Base-by-base conservation (phyloP, 2,329 filamentous ascomycete species). In the Penicillium corylophilum region DNA sequence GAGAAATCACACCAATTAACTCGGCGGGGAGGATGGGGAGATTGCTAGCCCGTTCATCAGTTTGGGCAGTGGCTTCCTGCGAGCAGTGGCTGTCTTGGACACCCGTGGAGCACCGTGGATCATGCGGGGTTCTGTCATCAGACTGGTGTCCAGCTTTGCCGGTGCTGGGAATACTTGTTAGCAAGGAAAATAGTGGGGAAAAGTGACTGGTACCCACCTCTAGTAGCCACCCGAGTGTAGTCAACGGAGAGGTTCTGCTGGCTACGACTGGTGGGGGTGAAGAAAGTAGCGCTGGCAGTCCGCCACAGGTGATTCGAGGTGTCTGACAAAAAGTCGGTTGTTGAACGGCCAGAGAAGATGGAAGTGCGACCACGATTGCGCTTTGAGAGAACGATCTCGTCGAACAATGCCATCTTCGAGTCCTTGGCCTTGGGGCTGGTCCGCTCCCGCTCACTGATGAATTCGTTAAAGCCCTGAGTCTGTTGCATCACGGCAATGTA, bases 81-180 rank as follows among this genome's bases (percentile, higher is more conserved):
- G 69, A 26, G 71, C 71, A 51, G 66, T 74, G 60, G 69, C 66
- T 46, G 69, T 66, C 59, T 74, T 75, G 24, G 79, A 77, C 15
- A 83, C 76, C 51, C 82, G 74, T 24, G 91, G 91, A n/a, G 91
- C 85, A 31, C 92, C 92, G 69, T 95, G 90, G 35, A 96, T 93
- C 56, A 89, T 85, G 51, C 92, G 83, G 26, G 92, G 92, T 72
- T 96, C 92, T 69, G 90, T 90, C 90, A 97, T 96, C 42, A 96
- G 77, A 13, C 85, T 82, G 4, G 87, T 82, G 64, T 99, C 94
- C 9, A 99, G 80, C 65, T 89, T 92, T 7, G 89, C 85, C 5
- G 94, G 94, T 33, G 89, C 85, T 60, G 84, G 75, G 12, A 36
- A 9, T 39, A 44, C 9, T 13, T 84, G 28, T 78, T 72, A 52